Conservation (phyloP, 257 asterid genomes). For the Primulina huaijiensis region DNA sequence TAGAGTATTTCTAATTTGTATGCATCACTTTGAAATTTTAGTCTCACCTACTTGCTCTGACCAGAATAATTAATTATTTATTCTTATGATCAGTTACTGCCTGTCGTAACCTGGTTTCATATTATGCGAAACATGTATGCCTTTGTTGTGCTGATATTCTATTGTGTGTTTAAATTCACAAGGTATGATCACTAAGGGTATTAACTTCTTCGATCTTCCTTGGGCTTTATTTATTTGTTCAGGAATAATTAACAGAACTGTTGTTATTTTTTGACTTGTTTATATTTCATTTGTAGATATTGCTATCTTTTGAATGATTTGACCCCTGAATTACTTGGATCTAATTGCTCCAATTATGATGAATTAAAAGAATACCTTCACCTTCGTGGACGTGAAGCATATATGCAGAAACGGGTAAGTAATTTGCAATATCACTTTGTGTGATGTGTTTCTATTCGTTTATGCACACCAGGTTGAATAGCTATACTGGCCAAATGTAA, state of each 20-base stretch:
- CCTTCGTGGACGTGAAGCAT: conserved; percentile 75
- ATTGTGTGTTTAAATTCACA: conserved; percentile 5
- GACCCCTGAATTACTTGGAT: conserved; percentile 47
- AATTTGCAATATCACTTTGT: conserved; percentile 19
- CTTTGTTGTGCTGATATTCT: conserved; percentile 6
- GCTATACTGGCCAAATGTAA: not conserved
- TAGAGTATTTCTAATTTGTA: conserved; percentile 14
- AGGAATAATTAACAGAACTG: conserved; percentile 12
- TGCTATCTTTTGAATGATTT: conserved; percentile 65
- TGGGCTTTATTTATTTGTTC: conserved; percentile 11
- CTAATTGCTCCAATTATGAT: conserved; percentile 45
- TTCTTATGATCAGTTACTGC: not conserved
- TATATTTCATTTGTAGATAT: conserved; percentile 39
- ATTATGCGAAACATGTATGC: not conserved
- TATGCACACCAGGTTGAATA: conserved; percentile 6
- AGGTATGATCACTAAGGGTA: conserved; percentile 14
- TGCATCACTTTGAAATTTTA: conserved; percentile 13
- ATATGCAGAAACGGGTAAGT: conserved; percentile 81
- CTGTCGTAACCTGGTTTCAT: conserved; percentile 15
- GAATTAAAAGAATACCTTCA: conserved; percentile 56
- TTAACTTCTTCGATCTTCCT: conserved; percentile 6
- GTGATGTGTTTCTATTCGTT: not conserved
- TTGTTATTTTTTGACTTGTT: conserved; percentile 4
- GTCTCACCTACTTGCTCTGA: conserved; percentile 21
- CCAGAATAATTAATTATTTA: conserved; percentile 1